These are phyloP conservation scores for Oidiodendron maius DNA, from an alignment of 495 filamentous ascomycete species.

Conservation along the genomic window DNA sequence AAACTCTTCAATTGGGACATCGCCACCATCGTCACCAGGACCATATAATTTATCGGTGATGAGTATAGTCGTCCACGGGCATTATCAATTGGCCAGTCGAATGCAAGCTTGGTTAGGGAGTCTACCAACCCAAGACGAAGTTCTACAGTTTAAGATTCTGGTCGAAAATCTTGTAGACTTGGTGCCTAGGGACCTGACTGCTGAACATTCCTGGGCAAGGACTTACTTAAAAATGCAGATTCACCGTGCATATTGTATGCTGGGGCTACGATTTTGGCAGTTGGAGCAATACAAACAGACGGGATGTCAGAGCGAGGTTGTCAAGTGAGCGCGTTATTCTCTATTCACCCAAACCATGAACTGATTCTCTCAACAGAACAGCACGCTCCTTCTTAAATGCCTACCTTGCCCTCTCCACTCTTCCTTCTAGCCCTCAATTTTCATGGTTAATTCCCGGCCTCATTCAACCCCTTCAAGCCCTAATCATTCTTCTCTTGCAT, in stretches of 20 bases:
- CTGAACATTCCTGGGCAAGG: slow-evolving; percentile 2
- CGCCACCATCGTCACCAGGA: too few relatives aligned
- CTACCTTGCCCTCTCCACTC: slow-evolving; percentile 1
- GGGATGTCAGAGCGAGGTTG: slow-evolving; percentile 6
- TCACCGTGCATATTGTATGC: slow-evolving; percentile 9
- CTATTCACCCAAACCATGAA: background rate
- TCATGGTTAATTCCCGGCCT: slow-evolving; percentile 3
- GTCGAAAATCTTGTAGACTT: background rate
- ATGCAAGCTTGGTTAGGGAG: slow-evolving; percentile 6
- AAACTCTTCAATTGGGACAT: background rate
- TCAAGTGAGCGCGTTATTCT: background rate
- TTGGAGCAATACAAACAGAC: slow-evolving; percentile 6
- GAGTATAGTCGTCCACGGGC: background rate
- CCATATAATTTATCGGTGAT: background rate
- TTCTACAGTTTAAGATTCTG: background rate
- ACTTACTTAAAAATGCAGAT: slow-evolving; percentile 8
- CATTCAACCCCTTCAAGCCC: slow-evolving; percentile 5
- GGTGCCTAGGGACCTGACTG: background rate
- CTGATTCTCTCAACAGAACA: background rate
- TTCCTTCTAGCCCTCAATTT: background rate
- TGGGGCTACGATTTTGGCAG: slow-evolving; percentile 6
- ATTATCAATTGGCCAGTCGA: slow-evolving; percentile 1
- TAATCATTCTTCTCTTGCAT: slow-evolving; percentile 6
- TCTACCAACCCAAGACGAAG: slow-evolving; percentile 1
- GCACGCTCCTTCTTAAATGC: background rate